phyloP scores from a whole-genome alignment of 495 filamentous ascomycete species.

The Staphylotrichum longicolle region DNA sequence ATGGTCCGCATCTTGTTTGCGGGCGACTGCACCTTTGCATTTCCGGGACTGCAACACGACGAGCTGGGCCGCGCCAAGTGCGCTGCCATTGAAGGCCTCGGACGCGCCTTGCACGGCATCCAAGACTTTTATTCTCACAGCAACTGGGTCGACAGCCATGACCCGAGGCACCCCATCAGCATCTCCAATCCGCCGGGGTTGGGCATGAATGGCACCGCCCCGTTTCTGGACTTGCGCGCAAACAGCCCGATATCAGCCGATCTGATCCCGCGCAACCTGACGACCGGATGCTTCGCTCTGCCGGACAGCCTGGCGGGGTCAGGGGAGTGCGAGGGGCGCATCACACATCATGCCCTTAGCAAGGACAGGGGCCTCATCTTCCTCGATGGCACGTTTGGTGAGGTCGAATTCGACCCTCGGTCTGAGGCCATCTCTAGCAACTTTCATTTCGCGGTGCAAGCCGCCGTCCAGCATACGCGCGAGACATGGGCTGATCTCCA shows the following conservation, averaged over 20 bases:
- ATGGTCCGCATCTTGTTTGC: constrained; percentile 25
- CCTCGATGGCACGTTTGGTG: constrained; percentile 28
- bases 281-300: constrained; percentile 31
- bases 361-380: constrained; percentile 31
- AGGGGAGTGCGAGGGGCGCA: constrained; percentile 25
- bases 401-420: constrained; percentile 19
- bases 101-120: constrained; percentile 28
- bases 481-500: constrained; percentile 22
- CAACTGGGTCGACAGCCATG: constrained; percentile 30
- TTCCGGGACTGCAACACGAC: constrained; percentile 23
- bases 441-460: constrained; percentile 25
- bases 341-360: constrained; percentile 27
- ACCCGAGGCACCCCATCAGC: constrained; percentile 24
- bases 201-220: constrained; percentile 23
- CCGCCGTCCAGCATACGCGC: constrained; percentile 26
- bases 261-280: constrained; percentile 28
- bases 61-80: constrained; percentile 28
- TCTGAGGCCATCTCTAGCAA: constrained; percentile 20
- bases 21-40: constrained; percentile 31
- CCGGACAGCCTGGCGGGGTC: constrained; percentile 24
- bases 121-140: constrained; percentile 36
- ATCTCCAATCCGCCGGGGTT: constrained; percentile 30
- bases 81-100: constrained; percentile 27
- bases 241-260: constrained; percentile 22
- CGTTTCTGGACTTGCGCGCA: constrained; percentile 27